Percentiles rank a stretch among this genome's conserved stretches.
These are phyloP conservation scores for Gnomoniopsis smithogilvyi DNA, from an alignment of 2,329 filamentous ascomycete genomes.

Conservation along the genomic window DNA sequence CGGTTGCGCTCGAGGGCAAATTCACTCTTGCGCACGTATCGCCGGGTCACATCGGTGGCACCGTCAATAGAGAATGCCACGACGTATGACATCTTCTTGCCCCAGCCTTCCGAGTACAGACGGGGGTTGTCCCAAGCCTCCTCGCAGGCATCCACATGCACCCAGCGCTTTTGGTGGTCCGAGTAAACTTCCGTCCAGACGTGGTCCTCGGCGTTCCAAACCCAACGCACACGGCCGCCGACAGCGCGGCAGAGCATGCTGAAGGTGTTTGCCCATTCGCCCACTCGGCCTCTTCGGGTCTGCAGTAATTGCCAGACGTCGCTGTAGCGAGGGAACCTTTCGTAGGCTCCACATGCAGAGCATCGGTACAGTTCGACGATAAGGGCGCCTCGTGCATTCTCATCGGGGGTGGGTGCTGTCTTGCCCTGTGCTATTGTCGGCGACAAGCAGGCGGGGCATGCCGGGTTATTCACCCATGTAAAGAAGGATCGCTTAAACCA, in stretches of 20 bases:
- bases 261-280: constrained; percentile 98
- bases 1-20: constrained; percentile 72
- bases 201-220: constrained; percentile 97
- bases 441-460: constrained; percentile 76
- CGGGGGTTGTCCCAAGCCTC: constrained; percentile 93
- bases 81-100: constrained; percentile 95
- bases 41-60: constrained; percentile 62
- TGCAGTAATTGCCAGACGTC: constrained; percentile 92
- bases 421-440: constrained; percentile 81
- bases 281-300: constrained; percentile 79
- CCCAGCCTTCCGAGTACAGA: constrained; percentile 92
- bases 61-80: constrained; percentile 94
- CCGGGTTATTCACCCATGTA: constrained; percentile 93
- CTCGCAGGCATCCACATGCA: constrained; percentile 95
- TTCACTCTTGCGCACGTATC: constrained; percentile 69
- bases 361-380: constrained; percentile 90
- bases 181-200: constrained; percentile 99
- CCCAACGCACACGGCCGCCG: constrained; percentile 88
- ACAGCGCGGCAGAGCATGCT: constrained; percentile 96
- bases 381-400: constrained; percentile 81
- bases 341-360: constrained; percentile 72
- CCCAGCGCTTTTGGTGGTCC: constrained; percentile 87
- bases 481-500: constrained; percentile 98
- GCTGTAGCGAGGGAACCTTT: constrained; percentile 90
- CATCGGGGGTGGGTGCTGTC: constrained; percentile 82